phyloP scores from a whole-genome alignment of 306 rosid genomes.

The Castanea crenata region DNA sequence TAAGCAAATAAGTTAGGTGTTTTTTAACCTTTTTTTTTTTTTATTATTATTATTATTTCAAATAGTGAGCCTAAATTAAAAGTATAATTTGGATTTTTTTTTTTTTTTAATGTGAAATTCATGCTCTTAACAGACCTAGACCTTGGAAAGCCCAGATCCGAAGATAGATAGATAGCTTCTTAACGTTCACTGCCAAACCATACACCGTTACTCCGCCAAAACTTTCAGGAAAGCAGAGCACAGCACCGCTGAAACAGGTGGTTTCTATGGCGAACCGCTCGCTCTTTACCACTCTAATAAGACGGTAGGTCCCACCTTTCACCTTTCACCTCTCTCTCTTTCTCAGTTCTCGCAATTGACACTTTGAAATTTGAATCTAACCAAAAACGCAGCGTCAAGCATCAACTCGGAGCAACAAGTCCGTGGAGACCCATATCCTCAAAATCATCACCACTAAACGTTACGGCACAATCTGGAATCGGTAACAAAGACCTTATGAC shows the following conservation, averaged over 20 bases:
- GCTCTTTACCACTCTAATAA: conserved; percentile 30
- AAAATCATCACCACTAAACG: conserved; percentile 9
- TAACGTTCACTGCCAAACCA: not conserved
- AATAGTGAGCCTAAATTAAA: too few relatives aligned
- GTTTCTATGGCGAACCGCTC: conserved; percentile 38
- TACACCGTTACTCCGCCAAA: not conserved
- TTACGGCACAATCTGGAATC: not conserved
- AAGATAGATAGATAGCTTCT: too few relatives aligned
- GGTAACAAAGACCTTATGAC: conserved; percentile 26
- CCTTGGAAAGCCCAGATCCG: not conserved
- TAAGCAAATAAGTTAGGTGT: too few relatives aligned
- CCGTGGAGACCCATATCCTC: conserved; percentile 24
- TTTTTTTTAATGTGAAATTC: too few relatives aligned
- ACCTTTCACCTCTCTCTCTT: not conserved
- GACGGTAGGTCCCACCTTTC: conserved; percentile 26
- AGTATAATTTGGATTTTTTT: not conserved
- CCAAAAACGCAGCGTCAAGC: conserved; percentile 23
- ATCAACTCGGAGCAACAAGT: conserved; percentile 11
- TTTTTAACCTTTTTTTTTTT: too few relatives aligned
- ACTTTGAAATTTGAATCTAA: not conserved
- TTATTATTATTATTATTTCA: too few relatives aligned
- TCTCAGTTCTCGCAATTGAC: not conserved
- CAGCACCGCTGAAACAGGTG: not conserved
- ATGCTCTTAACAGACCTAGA: not conserved
- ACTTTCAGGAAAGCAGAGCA: not conserved